These are phyloP conservation scores for Populus nigra DNA, from an alignment of 345 rosid species.

Conservation along the genomic window DNA sequence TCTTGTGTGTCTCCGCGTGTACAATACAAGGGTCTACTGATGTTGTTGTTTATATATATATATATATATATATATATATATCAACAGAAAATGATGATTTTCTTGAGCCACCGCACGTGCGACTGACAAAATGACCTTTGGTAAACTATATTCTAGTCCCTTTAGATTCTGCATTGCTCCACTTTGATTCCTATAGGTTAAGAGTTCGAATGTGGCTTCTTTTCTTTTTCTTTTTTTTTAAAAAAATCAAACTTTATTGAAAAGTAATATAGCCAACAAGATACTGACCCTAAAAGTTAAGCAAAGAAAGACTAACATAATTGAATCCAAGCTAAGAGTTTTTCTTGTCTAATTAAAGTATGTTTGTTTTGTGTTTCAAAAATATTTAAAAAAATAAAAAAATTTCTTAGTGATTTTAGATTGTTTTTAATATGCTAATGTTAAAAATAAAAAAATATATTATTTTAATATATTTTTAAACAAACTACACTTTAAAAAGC, in stretches of 20 bases:
- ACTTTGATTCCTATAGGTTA: background rate
- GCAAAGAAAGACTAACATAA: too few species aligned
- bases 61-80: too few species aligned
- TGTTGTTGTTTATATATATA: too few species aligned
- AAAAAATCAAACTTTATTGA: too few species aligned
- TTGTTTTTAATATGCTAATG: fast-evolving
- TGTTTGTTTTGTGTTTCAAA: too few species aligned
- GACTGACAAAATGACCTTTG: background rate
- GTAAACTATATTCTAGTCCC: background rate
- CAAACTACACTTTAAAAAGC: fast-evolving
- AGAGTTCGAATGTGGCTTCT: background rate
- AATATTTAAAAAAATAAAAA: too few species aligned
- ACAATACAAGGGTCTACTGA: background rate
- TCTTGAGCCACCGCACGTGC: background rate
- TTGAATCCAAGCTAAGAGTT: too few species aligned
- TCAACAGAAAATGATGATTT: background rate
- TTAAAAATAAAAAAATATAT: too few species aligned
- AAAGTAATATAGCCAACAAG: too few species aligned
- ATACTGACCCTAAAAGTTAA: too few species aligned
- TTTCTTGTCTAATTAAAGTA: fast-evolving
- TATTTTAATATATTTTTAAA: fast-evolving
- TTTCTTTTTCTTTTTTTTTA: too few species aligned
- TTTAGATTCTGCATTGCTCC: background rate
- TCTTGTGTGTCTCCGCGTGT: background rate
- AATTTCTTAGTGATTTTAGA: too few species aligned